Conservation (phyloP, 2,329 filamentous ascomycete genomes). For the Cladosporium halotolerans region DNA sequence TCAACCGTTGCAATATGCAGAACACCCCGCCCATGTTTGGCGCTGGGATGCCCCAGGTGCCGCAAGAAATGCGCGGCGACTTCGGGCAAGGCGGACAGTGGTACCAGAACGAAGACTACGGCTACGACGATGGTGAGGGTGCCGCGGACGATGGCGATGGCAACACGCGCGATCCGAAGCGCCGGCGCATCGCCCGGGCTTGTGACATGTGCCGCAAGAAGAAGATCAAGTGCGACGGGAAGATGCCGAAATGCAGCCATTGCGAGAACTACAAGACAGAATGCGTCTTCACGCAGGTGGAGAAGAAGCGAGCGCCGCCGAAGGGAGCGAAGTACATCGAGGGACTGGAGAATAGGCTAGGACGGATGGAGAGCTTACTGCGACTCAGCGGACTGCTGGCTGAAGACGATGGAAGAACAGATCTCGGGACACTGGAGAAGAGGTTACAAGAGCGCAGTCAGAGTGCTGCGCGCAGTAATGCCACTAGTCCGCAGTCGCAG, state of each 20-base stretch:
- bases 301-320: slow-evolving; percentile 95
- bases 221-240: slow-evolving; percentile 97
- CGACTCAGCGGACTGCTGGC: slow-evolving; percentile 78
- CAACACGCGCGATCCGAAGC: slow-evolving; percentile 62
- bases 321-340: slow-evolving; percentile 99
- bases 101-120: slow-evolving; percentile 23
- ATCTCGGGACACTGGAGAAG: slow-evolving; percentile 82
- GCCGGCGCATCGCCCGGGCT: slow-evolving; percentile 80
- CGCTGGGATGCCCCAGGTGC: slow-evolving; percentile 4
- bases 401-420: slow-evolving; percentile 74
- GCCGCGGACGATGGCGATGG: slow-evolving; percentile 20
- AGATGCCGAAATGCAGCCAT: slow-evolving; percentile 88
- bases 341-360: slow-evolving; percentile 85
- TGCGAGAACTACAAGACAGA: slow-evolving; percentile 98
- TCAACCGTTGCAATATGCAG: neutral
- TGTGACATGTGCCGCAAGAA: slow-evolving; percentile 95
- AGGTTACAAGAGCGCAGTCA: slow-evolving; percentile 49
- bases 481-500: slow-evolving; percentile 30
- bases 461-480: slow-evolving; percentile 24
- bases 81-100: slow-evolving; percentile 7
- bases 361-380: slow-evolving; percentile 90
- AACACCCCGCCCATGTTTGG: neutral
- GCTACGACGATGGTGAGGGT: slow-evolving; percentile 18
- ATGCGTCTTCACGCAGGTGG: slow-evolving; percentile 93
- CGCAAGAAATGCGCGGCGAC: slow-evolving; percentile 5